A percentile compares a stretch with the other conserved stretches of the same genome.
Evolutionary conservation across 2,329 filamentous ascomycete species (phyloP).

Genomic region (Phoma sp.): DNA sequence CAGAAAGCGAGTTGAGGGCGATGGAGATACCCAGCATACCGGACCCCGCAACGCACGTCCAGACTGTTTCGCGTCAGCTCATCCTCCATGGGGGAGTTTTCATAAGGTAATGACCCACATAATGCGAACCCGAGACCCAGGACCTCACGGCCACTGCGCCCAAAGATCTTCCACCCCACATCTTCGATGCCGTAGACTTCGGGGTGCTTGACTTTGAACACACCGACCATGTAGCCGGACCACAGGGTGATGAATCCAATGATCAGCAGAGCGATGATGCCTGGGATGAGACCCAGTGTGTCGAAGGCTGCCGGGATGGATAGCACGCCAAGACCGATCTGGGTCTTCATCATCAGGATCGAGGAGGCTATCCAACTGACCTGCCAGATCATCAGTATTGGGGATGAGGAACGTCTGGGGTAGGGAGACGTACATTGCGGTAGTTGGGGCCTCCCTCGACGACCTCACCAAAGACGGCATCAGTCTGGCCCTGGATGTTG

Average conservation of each 20-base stretch:
- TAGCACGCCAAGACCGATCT: conserved; percentile 48
- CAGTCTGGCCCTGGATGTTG: conserved; percentile 13
- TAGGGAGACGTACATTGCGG: conserved; percentile 13
- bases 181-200: conserved; percentile 64
- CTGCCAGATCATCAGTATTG: conserved; percentile 9
- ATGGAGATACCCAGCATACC: conserved; percentile 66
- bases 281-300: conserved; percentile 55
- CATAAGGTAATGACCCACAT: conserved; percentile 33
- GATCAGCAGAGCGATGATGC: conserved; percentile 51
- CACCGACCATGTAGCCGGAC: conserved; percentile 56
- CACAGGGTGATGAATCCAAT: conserved; percentile 55
- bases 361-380: conserved; percentile 27
- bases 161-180: conserved; percentile 60
- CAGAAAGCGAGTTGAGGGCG: conserved; percentile 65
- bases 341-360: conserved; percentile 33
- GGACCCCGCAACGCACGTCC: conserved; percentile 49
- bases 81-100: conserved; percentile 44
- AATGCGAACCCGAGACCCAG: conserved; percentile 44
- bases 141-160: conserved; percentile 57
- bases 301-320: conserved; percentile 56
- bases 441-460: conserved; percentile 20
- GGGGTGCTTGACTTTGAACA: conserved; percentile 60
- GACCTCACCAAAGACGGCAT: conserved; percentile 21
- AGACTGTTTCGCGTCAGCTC: conserved; percentile 40
- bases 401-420: not conserved